Percentiles rank a stretch among this genome's conserved stretches.
phyloP scores from a whole-genome alignment of 1,284 basidiomycete species.

The Cryptococcus sp. region DNA sequence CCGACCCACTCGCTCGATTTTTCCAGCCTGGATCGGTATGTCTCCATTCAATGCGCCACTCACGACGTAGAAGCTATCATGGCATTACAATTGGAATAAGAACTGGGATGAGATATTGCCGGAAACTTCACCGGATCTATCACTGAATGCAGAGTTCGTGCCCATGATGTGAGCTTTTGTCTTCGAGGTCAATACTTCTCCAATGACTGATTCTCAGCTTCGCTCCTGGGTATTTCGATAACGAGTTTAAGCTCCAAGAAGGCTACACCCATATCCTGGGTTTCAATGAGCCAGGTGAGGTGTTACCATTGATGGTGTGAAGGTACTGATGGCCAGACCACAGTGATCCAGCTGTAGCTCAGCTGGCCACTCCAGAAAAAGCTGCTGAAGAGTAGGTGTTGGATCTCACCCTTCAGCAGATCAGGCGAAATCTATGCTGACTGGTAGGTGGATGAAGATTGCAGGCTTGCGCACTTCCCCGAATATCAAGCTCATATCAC shows the following conservation, averaged over 20 bases:
- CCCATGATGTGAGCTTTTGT: conserved; percentile 39
- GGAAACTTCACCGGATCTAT: conserved; percentile 22
- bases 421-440: neutral
- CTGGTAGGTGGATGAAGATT: conserved; percentile 28
- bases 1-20: conserved; percentile 38
- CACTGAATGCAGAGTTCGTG: conserved; percentile 39
- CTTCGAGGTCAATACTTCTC: neutral
- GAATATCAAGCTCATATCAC: conserved; percentile 32
- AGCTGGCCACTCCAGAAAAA: conserved; percentile 13
- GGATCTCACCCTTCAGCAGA: neutral
- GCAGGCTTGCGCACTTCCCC: conserved; percentile 20
- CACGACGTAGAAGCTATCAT: conserved; percentile 26
- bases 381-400: conserved; percentile 27
- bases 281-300: conserved; percentile 43
- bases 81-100: conserved; percentile 48
- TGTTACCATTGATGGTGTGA: too few species aligned
- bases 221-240: conserved; percentile 30
- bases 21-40: conserved; percentile 36
- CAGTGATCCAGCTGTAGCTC: conserved; percentile 25
- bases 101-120: conserved; percentile 34
- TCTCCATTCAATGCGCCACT: neutral
- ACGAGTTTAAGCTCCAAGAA: conserved; percentile 24
- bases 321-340: conserved; percentile 22
- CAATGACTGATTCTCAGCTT: conserved; percentile 21
- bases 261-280: conserved; percentile 33